Conservation (phyloP, 305 asterid species). For the Solanum chacoense region DNA sequence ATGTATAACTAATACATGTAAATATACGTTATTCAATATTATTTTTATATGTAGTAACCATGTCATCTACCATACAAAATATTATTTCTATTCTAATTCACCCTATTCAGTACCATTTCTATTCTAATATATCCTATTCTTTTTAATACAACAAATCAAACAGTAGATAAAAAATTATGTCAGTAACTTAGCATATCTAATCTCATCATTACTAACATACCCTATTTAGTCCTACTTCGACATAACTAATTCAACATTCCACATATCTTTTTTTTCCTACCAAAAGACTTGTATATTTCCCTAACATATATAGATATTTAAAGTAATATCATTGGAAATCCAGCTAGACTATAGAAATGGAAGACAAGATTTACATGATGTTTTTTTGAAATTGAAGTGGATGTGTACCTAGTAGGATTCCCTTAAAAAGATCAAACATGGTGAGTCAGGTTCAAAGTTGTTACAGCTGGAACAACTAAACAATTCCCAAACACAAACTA, state of each 20-base stretch:
- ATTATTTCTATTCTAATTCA: neutral
- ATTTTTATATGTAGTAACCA: neutral
- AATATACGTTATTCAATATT: neutral
- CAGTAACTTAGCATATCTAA: neutral
- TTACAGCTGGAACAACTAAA: conserved; percentile 1
- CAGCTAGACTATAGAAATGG: neutral
- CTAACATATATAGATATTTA: neutral
- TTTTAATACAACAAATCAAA: neutral
- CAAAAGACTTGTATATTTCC: neutral
- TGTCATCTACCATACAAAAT: neutral
- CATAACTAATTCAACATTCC: neutral
- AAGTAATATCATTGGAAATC: neutral
- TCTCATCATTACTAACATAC: neutral
- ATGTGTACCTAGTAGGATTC: neutral
- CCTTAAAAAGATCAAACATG: neutral
- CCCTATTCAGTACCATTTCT: neutral
- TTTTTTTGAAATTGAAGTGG: neutral
- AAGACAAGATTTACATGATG: neutral
- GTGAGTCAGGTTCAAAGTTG: neutral
- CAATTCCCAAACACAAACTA: neutral
- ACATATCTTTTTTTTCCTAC: neutral
- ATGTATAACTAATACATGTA: neutral
- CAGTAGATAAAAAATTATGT: neutral
- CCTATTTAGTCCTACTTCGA: neutral
- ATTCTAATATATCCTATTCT: neutral